Conservation (phyloP, 2,329 filamentous ascomycete species). For the Trichoderma sp. region DNA sequence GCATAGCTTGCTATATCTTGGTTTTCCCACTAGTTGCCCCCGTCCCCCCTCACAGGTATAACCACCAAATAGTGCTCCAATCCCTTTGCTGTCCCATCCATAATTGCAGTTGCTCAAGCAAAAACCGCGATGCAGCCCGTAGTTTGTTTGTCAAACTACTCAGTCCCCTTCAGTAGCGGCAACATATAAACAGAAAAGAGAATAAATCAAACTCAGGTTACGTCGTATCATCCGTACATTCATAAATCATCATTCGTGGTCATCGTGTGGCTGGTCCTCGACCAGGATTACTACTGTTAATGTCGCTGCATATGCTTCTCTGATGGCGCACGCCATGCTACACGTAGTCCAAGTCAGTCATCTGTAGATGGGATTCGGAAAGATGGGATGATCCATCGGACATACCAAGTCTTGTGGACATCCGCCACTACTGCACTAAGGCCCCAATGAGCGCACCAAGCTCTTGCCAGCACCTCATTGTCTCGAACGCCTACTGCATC, state of each 20-base stretch:
- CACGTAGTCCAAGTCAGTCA: slow-evolving; percentile 21
- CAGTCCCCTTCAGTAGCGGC: neutral
- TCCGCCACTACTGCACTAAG: slow-evolving; percentile 69
- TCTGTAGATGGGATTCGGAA: neutral
- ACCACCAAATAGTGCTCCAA: neutral
- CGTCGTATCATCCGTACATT: slow-evolving; percentile 8
- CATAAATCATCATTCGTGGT: slow-evolving; percentile 38
- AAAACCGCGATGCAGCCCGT: neutral
- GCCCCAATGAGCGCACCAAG: slow-evolving; percentile 77
- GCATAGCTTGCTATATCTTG: neutral
- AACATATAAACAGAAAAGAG: slow-evolving; percentile 12
- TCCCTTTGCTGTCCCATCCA: neutral
- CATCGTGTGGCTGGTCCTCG: slow-evolving; percentile 48
- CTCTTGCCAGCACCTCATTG: slow-evolving; percentile 72
- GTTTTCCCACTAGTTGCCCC: neutral
- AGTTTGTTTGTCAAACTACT: neutral
- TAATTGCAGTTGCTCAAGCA: neutral
- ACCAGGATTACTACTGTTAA: slow-evolving; percentile 70
- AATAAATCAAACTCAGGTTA: neutral
- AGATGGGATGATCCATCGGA: slow-evolving; percentile 22
- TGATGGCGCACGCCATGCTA: slow-evolving; percentile 69
- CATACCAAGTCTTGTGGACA: slow-evolving; percentile 64
- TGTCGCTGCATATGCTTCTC: slow-evolving; percentile 72
- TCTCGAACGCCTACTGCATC: slow-evolving; percentile 71
- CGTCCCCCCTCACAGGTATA: neutral